phyloP scores from a whole-genome alignment of 1,284 basidiomycete genomes.

The Apiotrichum siamense region DNA sequence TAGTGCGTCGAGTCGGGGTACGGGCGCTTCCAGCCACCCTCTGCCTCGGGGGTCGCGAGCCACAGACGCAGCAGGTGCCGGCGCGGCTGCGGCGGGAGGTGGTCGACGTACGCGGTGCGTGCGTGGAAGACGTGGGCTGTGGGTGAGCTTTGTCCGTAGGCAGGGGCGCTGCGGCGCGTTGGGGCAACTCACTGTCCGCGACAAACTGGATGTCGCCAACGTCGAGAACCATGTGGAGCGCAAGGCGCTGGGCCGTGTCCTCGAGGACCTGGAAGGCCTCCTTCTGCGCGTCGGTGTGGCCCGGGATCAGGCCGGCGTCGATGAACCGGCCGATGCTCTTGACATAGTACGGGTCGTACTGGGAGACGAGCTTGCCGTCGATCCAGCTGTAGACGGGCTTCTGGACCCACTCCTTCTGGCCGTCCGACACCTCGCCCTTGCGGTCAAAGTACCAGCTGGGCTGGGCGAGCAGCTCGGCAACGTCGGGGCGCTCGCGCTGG shows the following conservation, averaged over 20 bases:
- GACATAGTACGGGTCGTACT: conserved; percentile 42
- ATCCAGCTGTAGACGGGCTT: conserved; percentile 26
- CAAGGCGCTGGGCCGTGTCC: conserved; percentile 43
- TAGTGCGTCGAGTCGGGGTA: conserved; percentile 42
- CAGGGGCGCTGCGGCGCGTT: too few relatives aligned
- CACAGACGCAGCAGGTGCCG: conserved; percentile 50
- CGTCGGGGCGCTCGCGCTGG: conserved; percentile 47
- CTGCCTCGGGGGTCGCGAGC: conserved; percentile 43
- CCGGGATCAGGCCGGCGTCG: conserved; percentile 46
- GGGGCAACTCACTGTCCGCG: conserved; percentile 19
- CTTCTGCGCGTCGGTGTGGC: conserved; percentile 35
- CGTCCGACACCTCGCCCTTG: conserved; percentile 46
- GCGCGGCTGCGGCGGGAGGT: conserved; percentile 40
- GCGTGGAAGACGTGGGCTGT: conserved; percentile 45
- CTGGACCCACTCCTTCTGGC: conserved; percentile 31
- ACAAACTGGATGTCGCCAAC: conserved; percentile 48
- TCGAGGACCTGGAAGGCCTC: conserved; percentile 49
- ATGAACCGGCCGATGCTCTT: conserved; percentile 24
- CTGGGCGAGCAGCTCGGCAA: conserved; percentile 41
- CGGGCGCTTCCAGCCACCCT: conserved; percentile 48
- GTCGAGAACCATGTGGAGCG: conserved; percentile 49
- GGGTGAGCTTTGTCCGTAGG: neutral
- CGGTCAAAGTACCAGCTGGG: conserved; percentile 45
- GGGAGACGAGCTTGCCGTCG: conserved; percentile 22
- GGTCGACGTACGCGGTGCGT: conserved; percentile 48